Conservation (phyloP, 192 early-diverging fungal species). For the Dispira parvispora region DNA sequence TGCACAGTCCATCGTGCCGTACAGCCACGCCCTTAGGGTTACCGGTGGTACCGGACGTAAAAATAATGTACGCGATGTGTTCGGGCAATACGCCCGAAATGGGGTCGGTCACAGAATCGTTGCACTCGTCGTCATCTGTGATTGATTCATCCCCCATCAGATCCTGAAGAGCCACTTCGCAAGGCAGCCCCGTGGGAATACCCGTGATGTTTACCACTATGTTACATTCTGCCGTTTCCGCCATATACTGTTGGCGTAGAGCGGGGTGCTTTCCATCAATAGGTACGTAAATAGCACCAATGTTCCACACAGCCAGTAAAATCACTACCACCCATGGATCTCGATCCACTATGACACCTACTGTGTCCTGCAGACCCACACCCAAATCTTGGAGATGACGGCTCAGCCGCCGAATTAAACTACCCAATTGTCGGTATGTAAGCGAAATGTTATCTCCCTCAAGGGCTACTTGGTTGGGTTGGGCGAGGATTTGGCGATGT, state of each 20-base stretch:
- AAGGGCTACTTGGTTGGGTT: too few relatives aligned
- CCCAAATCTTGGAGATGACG: neutral
- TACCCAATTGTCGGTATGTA: too few relatives aligned
- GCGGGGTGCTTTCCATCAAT: neutral
- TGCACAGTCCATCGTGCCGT: neutral
- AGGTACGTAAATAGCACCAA: neutral
- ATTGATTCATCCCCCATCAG: neutral
- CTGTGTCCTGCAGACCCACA: neutral
- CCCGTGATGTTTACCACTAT: neutral
- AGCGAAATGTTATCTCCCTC: too few relatives aligned
- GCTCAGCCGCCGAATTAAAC: too few relatives aligned
- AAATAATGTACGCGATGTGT: neutral
- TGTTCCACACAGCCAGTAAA: neutral
- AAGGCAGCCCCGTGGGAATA: neutral
- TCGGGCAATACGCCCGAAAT: neutral
- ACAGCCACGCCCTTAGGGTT: conserved; percentile 1
- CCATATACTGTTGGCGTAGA: neutral
- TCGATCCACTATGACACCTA: neutral
- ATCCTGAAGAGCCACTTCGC: neutral
- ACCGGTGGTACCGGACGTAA: conserved; percentile 10
- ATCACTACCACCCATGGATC: neutral
- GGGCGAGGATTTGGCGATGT: too few relatives aligned
- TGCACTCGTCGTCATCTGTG: neutral
- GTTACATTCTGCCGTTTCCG: neutral
- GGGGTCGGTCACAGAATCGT: neutral